Evolutionary conservation across 2,329 filamentous ascomycete genomes (phyloP).

Genomic region (Lachnellula arida): DNA sequence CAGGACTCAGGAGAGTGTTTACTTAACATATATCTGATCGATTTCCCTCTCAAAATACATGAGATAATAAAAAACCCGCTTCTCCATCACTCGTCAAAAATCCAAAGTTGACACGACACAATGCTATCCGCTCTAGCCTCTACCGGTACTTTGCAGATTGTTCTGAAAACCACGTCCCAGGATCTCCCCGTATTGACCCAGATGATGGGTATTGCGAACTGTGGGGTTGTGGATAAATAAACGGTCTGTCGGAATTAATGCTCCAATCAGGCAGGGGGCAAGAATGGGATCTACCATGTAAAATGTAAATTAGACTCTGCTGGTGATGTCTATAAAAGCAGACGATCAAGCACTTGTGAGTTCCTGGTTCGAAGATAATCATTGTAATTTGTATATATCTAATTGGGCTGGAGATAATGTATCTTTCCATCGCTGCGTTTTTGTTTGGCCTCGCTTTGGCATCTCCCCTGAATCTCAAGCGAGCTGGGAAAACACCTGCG

Average conservation of each 20-base stretch:
- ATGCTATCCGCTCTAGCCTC: no score
- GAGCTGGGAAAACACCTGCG: conserved; percentile 27
- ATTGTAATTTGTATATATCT: no score
- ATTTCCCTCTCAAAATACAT: no score
- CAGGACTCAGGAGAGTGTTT: no score
- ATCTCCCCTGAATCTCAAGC: neutral
- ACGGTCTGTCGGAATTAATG: neutral
- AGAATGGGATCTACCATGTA: neutral
- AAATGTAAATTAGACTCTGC: neutral
- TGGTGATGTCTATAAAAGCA: neutral
- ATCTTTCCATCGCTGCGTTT: neutral
- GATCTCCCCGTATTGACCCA: neutral
- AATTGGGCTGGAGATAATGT: neutral
- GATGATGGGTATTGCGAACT: neutral
- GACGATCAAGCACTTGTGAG: no score
- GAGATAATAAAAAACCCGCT: no score
- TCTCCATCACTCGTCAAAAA: no score
- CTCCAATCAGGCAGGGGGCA: neutral
- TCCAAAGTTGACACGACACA: no score
- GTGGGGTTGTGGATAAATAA: neutral
- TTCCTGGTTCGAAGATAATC: no score
- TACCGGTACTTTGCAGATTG: no score
- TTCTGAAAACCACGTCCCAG: neutral
- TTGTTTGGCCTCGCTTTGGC: neutral
- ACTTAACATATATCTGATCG: no score